Evolutionary conservation across 192 early-diverging fungal genomes (phyloP).

Genomic region (Coemansia sp.): DNA sequence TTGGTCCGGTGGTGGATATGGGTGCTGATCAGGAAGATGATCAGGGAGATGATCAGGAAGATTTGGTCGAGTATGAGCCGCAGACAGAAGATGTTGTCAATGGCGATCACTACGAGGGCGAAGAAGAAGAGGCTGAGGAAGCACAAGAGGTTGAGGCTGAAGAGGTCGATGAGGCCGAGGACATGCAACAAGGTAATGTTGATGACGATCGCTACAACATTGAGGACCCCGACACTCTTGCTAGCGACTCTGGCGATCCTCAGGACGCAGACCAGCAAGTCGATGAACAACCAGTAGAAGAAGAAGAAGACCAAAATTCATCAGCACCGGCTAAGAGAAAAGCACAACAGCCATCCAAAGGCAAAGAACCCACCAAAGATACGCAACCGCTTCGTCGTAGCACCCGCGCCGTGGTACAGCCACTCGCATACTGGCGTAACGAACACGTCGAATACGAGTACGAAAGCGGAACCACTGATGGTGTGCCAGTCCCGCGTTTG

Average conservation of each 20-base stretch:
- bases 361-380: background rate
- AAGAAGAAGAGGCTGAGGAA: background rate
- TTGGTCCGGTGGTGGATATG: background rate
- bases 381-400: slow-evolving; percentile 29
- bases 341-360: background rate
- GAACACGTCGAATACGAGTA: slow-evolving; percentile 54
- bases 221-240: too few relatives aligned
- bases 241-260: too few relatives aligned
- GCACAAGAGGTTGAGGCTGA: background rate
- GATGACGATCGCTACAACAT: too few relatives aligned
- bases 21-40: background rate
- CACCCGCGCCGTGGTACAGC: slow-evolving; percentile 36
- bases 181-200: background rate
- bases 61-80: background rate
- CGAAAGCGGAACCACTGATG: slow-evolving; percentile 6
- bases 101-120: too few relatives aligned
- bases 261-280: background rate
- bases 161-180: slow-evolving; percentile 10
- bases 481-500: slow-evolving; percentile 30
- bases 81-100: background rate
- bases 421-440: slow-evolving; percentile 52
- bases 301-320: background rate
- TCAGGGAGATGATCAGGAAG: background rate
- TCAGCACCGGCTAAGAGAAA: background rate
- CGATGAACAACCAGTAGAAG: background rate